Percentiles rank a stretch among this genome's conserved stretches.
These are phyloP conservation scores for Gastrodia elata DNA, from an alignment of 106 monocot genomes.

Conservation along the genomic window DNA sequence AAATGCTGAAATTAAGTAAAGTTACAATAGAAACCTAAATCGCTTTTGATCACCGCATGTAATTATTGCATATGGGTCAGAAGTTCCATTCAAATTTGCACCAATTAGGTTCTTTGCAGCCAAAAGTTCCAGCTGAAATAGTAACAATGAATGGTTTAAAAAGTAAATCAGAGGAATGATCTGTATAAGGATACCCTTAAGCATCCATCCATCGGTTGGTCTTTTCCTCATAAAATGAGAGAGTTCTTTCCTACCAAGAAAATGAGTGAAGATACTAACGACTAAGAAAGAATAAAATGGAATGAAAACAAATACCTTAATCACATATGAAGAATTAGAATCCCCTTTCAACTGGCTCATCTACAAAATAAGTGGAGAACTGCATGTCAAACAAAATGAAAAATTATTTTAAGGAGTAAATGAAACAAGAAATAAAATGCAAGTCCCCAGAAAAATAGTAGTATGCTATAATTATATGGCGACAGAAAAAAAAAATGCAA, in stretches of 20 bases:
- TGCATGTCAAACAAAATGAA: slow-evolving; percentile 42
- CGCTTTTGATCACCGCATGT: slow-evolving; percentile 82
- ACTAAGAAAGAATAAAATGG: neutral
- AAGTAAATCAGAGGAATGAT: neutral
- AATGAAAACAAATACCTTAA: slow-evolving; percentile 43
- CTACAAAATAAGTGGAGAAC: slow-evolving; percentile 70
- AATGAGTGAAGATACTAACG: neutral
- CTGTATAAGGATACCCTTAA: neutral
- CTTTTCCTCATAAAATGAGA: neutral
- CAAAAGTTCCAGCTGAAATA: slow-evolving; percentile 73
- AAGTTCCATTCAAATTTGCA: slow-evolving; percentile 93
- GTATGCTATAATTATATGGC: neutral
- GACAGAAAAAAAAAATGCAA: neutral
- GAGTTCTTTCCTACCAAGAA: neutral
- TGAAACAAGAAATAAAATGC: slow-evolving; percentile 1
- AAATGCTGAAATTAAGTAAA: neutral
- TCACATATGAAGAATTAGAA: slow-evolving; percentile 41
- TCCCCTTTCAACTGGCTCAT: slow-evolving; percentile 49
- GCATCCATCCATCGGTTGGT: neutral
- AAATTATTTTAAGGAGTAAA: slow-evolving; percentile 21
- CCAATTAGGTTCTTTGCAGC: slow-evolving; percentile 87
- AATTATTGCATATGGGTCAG: slow-evolving; percentile 94
- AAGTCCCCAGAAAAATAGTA: neutral
- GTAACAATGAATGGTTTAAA: neutral
- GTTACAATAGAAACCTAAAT: slow-evolving; percentile 56